Evolutionary conservation across 139 green algal species (phyloP).

Genomic region (Eudorina sp.): DNA sequence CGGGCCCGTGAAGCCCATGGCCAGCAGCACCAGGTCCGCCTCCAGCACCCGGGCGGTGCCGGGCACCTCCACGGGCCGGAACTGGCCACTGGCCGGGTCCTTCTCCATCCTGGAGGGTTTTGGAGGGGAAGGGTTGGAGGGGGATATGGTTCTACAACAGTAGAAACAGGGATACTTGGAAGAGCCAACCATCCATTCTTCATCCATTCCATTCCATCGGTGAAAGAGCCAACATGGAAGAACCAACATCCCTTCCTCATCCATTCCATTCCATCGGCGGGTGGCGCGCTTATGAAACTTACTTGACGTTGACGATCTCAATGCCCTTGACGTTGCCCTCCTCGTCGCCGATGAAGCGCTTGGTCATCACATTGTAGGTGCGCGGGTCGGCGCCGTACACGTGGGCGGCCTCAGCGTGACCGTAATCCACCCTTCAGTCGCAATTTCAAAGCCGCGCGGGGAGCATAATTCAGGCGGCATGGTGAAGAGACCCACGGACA

Average conservation of each 20-base stretch:
- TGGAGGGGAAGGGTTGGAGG: too few relatives aligned
- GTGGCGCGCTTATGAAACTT: neutral
- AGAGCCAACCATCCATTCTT: too few relatives aligned
- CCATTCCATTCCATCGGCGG: too few relatives aligned
- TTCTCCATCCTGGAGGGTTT: constrained; percentile 48
- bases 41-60: constrained; percentile 85
- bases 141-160: too few relatives aligned
- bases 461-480: too few relatives aligned
- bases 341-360: constrained; percentile 91
- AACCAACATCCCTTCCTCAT: too few relatives aligned
- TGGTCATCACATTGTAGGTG: constrained; percentile 94
- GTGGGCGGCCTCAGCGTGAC: constrained; percentile 89
- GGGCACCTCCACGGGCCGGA: constrained; percentile 81
- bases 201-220: too few relatives aligned
- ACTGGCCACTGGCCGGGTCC: constrained; percentile 32
- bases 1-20: constrained; percentile 97
- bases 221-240: too few relatives aligned
- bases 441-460: too few relatives aligned
- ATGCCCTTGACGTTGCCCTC: constrained; percentile 86
- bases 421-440: constrained; percentile 90
- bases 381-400: constrained; percentile 90
- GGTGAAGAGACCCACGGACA: too few relatives aligned
- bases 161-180: too few relatives aligned
- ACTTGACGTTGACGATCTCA: constrained; percentile 78
- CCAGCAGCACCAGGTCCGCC: constrained; percentile 93